A percentile compares a stretch with the other conserved stretches of the same genome.
Conservation (phyloP, 2,329 filamentous ascomycete genomes). For the Chalaropsis thielavioides region DNA sequence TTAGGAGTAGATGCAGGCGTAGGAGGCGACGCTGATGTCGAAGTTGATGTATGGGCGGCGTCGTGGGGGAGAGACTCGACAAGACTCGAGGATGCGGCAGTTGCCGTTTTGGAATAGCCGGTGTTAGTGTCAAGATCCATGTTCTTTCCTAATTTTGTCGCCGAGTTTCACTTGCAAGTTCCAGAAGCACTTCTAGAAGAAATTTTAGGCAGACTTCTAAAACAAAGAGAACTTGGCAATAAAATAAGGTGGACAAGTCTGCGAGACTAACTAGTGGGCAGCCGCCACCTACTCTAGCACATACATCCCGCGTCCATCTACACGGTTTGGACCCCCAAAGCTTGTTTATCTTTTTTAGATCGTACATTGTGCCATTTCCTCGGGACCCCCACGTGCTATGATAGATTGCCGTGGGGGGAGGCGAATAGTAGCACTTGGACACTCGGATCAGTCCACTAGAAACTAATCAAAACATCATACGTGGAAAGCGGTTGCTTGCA, state of each 20-base stretch:
- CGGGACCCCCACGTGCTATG: not conserved
- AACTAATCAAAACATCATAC: not conserved
- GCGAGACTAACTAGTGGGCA: not conserved
- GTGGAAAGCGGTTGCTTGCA: not conserved
- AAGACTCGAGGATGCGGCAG: not conserved
- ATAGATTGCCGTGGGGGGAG: not conserved
- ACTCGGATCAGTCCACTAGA: not conserved
- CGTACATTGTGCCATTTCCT: not conserved
- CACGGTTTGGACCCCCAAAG: not conserved
- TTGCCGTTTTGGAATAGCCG: not conserved
- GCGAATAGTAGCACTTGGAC: not conserved
- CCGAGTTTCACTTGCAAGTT: not conserved
- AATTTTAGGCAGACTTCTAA: not conserved
- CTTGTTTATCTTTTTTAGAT: conserved; percentile 1
- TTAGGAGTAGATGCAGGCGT: not conserved
- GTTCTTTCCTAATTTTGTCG: not conserved
- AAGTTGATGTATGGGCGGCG: not conserved
- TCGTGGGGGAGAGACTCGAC: not conserved
- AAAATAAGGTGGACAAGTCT: not conserved
- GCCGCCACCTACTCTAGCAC: not conserved
- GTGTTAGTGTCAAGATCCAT: not conserved
- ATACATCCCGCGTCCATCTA: not conserved
- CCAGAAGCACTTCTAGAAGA: not conserved
- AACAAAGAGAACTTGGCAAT: not conserved
- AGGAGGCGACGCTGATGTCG: not conserved